These are phyloP conservation scores for Tinospora cordifolia DNA, from an alignment of 164 flowering plant species.

Conservation along the genomic window DNA sequence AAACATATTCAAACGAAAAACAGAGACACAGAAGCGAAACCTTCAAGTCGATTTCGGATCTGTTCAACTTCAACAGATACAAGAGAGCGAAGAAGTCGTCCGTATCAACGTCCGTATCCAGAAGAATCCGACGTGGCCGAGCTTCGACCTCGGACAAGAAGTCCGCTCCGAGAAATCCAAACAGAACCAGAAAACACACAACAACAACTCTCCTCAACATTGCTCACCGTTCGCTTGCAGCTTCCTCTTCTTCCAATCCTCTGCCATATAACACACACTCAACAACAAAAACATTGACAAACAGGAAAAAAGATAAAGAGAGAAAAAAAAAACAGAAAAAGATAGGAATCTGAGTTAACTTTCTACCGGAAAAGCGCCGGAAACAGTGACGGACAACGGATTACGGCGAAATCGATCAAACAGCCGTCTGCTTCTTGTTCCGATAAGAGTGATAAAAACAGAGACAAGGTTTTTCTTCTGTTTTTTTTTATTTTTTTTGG, in stretches of 20 bases:
- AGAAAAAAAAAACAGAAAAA: too few species aligned
- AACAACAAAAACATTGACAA: not conserved
- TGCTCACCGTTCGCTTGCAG: not conserved
- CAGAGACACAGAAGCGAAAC: conserved; percentile 18
- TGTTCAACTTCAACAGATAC: conserved; percentile 73
- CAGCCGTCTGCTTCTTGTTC: not conserved
- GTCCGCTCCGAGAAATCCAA: conserved; percentile 16
- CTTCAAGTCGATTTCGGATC: conserved; percentile 68
- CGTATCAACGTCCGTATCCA: conserved; percentile 85
- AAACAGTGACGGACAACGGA: not conserved
- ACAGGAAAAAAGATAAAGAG: too few species aligned
- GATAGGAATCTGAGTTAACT: too few species aligned
- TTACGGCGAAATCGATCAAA: not conserved
- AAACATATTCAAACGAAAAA: not conserved
- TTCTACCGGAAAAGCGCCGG: not conserved
- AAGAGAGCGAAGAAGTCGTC: conserved; percentile 85
- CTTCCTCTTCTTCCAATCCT: not conserved
- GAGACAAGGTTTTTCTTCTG: not conserved
- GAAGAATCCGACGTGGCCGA: conserved; percentile 44
- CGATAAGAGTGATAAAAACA: not conserved
- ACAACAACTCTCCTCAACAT: conserved; percentile 16
- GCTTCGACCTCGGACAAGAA: conserved; percentile 18
- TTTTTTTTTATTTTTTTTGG: too few species aligned
- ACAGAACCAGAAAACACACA: conserved; percentile 8
- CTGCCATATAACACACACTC: not conserved